Evolutionary conservation across 257 asterid species (phyloP), one percentile per base, ranked within the genome.

Genomic region (Forsythia viridissima): DNA sequence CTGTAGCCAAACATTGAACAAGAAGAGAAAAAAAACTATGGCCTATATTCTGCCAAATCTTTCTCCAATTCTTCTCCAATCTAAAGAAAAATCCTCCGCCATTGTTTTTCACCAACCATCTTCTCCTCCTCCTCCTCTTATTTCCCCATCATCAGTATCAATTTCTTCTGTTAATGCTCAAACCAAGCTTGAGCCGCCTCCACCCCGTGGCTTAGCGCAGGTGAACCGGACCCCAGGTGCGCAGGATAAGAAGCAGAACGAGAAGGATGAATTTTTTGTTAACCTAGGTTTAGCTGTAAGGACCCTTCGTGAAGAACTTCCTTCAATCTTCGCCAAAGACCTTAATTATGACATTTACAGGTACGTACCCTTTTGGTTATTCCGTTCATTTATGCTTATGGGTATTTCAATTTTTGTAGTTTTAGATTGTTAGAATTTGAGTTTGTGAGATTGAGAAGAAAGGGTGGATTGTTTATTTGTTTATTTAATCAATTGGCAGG

Each of bases 251-350:
- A 70, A 81, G 67, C 82, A 88, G 72, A 82, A 87, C 24, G 81
- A 85, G 24, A 84, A 83, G 67, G 87, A 90, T 57, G 97, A 92
- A 30, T 94, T 90, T 73, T 94, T 89, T 73, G 87, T 94, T 86
- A 94, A 94, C 84, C 85, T 93, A 37, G 98, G 98, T 36, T 81
- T 86, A 41, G 97, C 97, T 77, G 97, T 94, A 5, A 88, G 97
- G 43, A 94, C 97, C 30, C 98, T 94, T 2, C 91, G 98, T 9
- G 97, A 94, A 84, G 98, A 94, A 86, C 77, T 90, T 5, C 98
- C 97, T 24, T 80, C 80, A 38, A 85, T 91, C 84, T 94, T 91
- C 82, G 52, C 86, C 90, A 92, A 85, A 80, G 98, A 94, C 89
- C 97, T 89, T 63, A 88, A 92, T 87, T 94, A 89, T 75, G 87